Percentiles rank a stretch among this genome's conserved stretches.
phyloP scores from a whole-genome alignment of 345 rosid genomes.

The Streptanthus diversifolius region DNA sequence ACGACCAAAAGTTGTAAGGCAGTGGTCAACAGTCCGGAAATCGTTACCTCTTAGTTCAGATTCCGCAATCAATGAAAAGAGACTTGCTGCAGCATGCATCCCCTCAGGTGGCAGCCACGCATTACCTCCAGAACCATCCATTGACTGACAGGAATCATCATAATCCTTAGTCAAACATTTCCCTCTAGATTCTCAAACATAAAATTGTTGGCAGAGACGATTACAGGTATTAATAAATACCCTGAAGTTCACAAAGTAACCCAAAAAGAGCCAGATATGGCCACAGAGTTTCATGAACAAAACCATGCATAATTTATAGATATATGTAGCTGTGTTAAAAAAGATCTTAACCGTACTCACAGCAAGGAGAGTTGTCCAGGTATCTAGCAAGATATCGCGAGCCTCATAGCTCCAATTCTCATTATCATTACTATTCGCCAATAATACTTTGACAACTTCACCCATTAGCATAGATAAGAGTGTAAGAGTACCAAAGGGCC shows the following conservation, averaged over 20 bases:
- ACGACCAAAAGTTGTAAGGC: constrained; percentile 7
- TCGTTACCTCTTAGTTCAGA: constrained; percentile 75
- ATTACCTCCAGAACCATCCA: constrained; percentile 53
- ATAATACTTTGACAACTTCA: constrained; percentile 78
- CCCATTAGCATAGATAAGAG: constrained; percentile 82
- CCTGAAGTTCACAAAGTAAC: constrained; percentile 1
- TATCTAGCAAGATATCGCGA: constrained; percentile 91
- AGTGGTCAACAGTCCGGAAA: constrained; percentile 10
- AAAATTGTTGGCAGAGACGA: constrained; percentile 17
- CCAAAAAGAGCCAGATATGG: constrained; percentile 14
- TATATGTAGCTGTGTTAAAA: constrained; percentile 10
- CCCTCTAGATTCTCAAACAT: constrained; percentile 13
- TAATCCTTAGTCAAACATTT: constrained; percentile 29
- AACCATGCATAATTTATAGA: constrained; percentile 7
- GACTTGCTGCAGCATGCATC: constrained; percentile 67
- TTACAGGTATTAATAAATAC: background rate
- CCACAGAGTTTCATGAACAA: constrained; percentile 22
- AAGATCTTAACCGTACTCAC: constrained; percentile 42
- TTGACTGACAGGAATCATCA: constrained; percentile 48
- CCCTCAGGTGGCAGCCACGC: constrained; percentile 83
- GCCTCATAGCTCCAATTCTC: constrained; percentile 98
- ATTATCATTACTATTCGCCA: constrained; percentile 56
- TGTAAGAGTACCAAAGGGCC: constrained; percentile 85
- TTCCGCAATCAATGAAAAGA: constrained; percentile 75
- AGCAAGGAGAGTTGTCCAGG: constrained; percentile 82